Evolutionary conservation across 1,284 basidiomycete genomes (phyloP), one percentile per base, ranked within the genome.

Genomic region (Naganishia liquefaciens): DNA sequence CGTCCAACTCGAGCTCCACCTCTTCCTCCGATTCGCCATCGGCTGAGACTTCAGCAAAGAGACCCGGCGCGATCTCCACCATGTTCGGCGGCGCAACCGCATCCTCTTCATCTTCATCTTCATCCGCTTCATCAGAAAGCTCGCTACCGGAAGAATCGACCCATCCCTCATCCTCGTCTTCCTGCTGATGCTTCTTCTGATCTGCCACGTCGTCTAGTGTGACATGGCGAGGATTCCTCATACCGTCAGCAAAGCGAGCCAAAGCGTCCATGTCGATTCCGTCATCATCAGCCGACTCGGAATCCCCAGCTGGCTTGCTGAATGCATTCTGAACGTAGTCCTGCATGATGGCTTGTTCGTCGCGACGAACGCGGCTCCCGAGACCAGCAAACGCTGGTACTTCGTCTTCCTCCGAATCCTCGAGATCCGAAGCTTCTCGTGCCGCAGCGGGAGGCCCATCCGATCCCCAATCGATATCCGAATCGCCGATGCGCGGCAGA

Each of bases 401-500:
- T 33, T 75, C 72, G 17, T 73, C 70, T 54, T 74, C 53, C n/a
- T 70, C 69, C 15, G 47, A 42, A 3, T 51, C 63, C n/a, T 60
- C 30, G 30, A 33, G 10, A 17, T 65, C 51, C 0, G 19, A 60
- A n/a, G 65, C 58, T 3, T 67, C 68, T 27, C 58, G 66, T 19
- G 54, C 61, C 1, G 40, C 47, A 2, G 40, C 57, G 0, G 75
- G 73, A n/a, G 75, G 74, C 2, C 75, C 76, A 50, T 79, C 76
- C 49, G 74, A 75, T 15, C 79, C 79, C 79, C 79, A 80, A 13
- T 80, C 77, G 33, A 80, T 64, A 58, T 80, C 79, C 3, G 76
- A 77, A 65, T 76, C 78, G n/a, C 73, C 71, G 21, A 71, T 68
- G 19, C 71, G 68, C 9, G 72, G 63, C 17, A 42, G 58, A 47